Evolutionary conservation across 148 eudicot genomes (phyloP).

Genomic region (Dianthus caryophyllus): DNA sequence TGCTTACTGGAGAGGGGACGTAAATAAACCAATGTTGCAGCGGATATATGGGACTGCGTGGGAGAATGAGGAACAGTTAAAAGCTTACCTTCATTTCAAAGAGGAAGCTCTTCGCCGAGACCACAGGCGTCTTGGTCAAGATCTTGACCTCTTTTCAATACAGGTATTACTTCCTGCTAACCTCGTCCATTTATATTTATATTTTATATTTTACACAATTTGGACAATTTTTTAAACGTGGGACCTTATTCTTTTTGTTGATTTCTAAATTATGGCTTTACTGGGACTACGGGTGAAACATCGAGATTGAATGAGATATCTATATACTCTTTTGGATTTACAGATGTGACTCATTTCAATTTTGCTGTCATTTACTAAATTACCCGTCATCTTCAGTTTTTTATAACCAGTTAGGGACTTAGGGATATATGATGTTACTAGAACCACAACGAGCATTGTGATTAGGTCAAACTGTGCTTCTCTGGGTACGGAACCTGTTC

Average conservation of each 20-base stretch:
- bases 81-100: constrained; percentile 93
- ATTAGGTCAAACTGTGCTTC: background rate
- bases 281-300: background rate
- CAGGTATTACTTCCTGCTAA: constrained; percentile 47
- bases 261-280: background rate
- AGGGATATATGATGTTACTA: background rate
- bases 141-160: constrained; percentile 94
- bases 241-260: background rate
- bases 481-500: background rate
- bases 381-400: background rate
- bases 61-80: constrained; percentile 86
- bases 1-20: constrained; percentile 99
- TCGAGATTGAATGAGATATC: background rate
- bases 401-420: background rate
- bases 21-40: constrained; percentile 87
- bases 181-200: background rate
- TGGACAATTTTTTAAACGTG: background rate
- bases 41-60: constrained; percentile 98
- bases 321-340: background rate
- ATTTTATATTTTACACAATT: background rate
- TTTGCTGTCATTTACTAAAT: background rate
- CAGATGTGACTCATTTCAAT: background rate
- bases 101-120: constrained; percentile 94
- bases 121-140: constrained; percentile 98
- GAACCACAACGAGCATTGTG: background rate